These are phyloP conservation scores for Macrotyloma uniflorum DNA, from an alignment of 306 rosid species.

Conservation along the genomic window DNA sequence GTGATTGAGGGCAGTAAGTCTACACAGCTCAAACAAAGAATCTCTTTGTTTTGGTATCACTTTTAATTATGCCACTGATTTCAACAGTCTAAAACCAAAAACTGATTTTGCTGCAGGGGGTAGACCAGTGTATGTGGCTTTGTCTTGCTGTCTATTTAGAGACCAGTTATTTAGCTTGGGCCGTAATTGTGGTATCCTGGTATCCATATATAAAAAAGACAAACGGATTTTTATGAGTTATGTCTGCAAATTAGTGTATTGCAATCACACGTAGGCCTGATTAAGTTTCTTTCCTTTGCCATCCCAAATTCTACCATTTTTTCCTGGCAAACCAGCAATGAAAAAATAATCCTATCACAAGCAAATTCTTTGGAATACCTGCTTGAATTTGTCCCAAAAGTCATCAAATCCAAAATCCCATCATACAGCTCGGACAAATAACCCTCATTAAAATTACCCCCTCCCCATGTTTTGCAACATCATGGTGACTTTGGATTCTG, in stretches of 20 bases:
- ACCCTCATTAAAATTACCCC: background rate
- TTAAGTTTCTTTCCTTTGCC: conserved; percentile 7
- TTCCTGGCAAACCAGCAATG: background rate
- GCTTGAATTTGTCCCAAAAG: background rate
- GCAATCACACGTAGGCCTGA: background rate
- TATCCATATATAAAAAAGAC: background rate
- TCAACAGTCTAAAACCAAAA: background rate
- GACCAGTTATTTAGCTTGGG: background rate
- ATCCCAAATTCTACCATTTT: background rate
- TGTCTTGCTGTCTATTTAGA: background rate
- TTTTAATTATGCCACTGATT: background rate
- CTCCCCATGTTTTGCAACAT: background rate
- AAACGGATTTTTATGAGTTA: background rate
- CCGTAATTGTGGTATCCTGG: background rate
- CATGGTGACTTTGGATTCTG: background rate
- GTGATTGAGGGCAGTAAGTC: conserved; percentile 3
- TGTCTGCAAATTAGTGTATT: background rate
- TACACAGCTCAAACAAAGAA: conserved; percentile 7
- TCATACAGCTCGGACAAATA: background rate
- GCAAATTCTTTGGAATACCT: background rate
- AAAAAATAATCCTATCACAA: background rate
- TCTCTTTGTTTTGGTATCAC: background rate
- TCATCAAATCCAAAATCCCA: background rate
- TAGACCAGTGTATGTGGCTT: background rate
- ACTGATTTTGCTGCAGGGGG: background rate